These are phyloP conservation scores for Chalciporus chontae DNA, from an alignment of 768 basidiomycete species.

Conservation along the genomic window DNA sequence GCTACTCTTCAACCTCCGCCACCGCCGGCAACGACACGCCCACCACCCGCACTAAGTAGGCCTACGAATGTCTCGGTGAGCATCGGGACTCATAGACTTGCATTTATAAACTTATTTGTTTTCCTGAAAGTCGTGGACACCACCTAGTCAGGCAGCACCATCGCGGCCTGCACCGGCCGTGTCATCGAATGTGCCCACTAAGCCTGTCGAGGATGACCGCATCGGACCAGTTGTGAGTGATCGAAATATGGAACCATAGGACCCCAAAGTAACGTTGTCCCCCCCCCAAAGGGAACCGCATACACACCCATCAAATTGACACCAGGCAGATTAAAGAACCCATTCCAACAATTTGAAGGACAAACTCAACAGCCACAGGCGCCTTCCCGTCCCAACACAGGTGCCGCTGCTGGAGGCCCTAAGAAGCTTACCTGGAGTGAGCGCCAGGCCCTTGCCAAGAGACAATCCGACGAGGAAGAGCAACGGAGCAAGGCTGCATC, in stretches of 20 bases:
- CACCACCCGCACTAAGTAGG: constrained; percentile 43
- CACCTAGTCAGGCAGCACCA: constrained; percentile 27
- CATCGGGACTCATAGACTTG: constrained; percentile 6
- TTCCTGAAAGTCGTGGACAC: constrained; percentile 20
- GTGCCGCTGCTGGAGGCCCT: constrained; percentile 30
- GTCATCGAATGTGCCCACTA: constrained; percentile 52
- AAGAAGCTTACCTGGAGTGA: constrained; percentile 95
- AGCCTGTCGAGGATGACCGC: constrained; percentile 74
- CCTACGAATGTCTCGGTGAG: constrained; percentile 38
- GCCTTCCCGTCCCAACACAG: constrained; percentile 18
- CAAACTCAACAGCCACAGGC: constrained; percentile 39
- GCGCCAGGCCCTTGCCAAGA: constrained; percentile 87
- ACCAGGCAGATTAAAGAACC: constrained; percentile 86
- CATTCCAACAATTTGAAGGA: constrained; percentile 62
- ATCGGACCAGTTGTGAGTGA: constrained; percentile 67
- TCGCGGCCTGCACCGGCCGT: constrained; percentile 35
- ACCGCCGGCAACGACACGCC: constrained; percentile 43
- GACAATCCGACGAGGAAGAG: constrained; percentile 78
- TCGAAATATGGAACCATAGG: neutral
- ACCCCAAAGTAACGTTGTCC: neutral
- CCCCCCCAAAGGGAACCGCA: constrained; percentile 58
- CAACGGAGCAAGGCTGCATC: constrained; percentile 56
- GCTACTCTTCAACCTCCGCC: constrained; percentile 39
- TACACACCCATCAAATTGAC: constrained; percentile 87
- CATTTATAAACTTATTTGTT: neutral